Evolutionary conservation across 2,329 filamentous ascomycete genomes (phyloP), one percentile per base, ranked within the genome.

Genomic region (Clarireedia hainanense): DNA sequence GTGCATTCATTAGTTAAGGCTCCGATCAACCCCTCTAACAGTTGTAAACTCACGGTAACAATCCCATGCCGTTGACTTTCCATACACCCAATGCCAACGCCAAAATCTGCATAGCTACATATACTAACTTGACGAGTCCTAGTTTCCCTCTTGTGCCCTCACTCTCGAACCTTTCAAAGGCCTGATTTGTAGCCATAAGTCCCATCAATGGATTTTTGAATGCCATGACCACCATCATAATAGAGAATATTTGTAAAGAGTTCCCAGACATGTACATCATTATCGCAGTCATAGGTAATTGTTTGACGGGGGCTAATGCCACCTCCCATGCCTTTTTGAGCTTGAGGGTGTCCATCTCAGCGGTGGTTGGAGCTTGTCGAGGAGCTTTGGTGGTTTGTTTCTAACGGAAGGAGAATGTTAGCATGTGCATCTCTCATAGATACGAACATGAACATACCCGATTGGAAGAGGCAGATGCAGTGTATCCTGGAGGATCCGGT

Each of bases 181-280:
- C 89, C 68, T 85, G 81, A 69, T 94, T 91, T 48, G 92, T 92
- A 63, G 77, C 83, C 58, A 95, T 74, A 47, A 97, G 75, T 36
- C 91, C 94, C 72, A 89, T 83, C 58, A 99, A 80, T 9, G 94
- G 94, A 63, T 89, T 95, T 78, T 97, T 97, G 80, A 99, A 99
- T 47, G 95, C 85, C 88, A 96, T 97, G 67, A 92, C 91, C 17
- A 97, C 92, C 91, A 97, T 99, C 90, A 97, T 97, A 74, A 99
- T 97, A 73, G 88, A 95, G 77, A 99, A 99, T 63, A 99, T 97
- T 71, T 99, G 94, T 47, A 99, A 82, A 59, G 89, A 91, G 75
- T 97, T 99, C 67, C 94, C 94, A 34, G 92, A 95, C 94, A 99
- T 99, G 80, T 99, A 99, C 91, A 97, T 97, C 85, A 96, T 96